Conservation (phyloP, 768 basidiomycete species). For the Russula griseocarnosa region DNA sequence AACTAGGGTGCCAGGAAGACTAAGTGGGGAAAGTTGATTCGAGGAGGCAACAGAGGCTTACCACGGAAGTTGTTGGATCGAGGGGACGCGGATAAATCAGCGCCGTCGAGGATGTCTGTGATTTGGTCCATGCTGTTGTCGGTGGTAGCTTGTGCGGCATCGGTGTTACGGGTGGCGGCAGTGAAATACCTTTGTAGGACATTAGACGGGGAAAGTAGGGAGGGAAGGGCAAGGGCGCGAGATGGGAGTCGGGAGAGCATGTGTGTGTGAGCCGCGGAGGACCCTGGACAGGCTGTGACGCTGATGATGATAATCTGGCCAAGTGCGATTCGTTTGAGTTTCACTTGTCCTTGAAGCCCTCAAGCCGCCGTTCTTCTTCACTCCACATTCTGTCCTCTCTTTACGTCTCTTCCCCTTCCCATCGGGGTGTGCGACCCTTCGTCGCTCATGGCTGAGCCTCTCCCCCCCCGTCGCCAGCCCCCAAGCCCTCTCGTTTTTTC, state of each 20-base stretch:
- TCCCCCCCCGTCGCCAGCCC: conserved; percentile 41
- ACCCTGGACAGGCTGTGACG: not conserved
- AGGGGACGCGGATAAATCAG: not conserved
- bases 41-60: not conserved
- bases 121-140: conserved; percentile 6
- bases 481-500: conserved; percentile 81
- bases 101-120: conserved; percentile 17
- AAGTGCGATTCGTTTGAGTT: not conserved
- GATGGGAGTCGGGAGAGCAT: not conserved
- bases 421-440: conserved; percentile 22
- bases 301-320: not conserved
- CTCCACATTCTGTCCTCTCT: conserved; percentile 23
- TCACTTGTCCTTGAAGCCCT: conserved; percentile 21
- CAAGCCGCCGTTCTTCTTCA: conserved; percentile 18
- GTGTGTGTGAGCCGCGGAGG: not conserved
- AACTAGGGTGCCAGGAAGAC: not conserved
- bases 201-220: not conserved
- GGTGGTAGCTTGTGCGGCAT: not conserved
- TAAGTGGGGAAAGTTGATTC: not conserved
- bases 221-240: not conserved
- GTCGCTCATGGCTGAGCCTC: conserved; percentile 36
- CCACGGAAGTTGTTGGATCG: conserved; percentile 8
- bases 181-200: not conserved
- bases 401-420: conserved; percentile 9
- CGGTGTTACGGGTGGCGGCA: not conserved